Percentiles rank a stretch among this genome's conserved stretches.
These are phyloP conservation scores for Cutaneotrichosporon mucoides DNA, from an alignment of 1,284 basidiomycete genomes.

Conservation along the genomic window DNA sequence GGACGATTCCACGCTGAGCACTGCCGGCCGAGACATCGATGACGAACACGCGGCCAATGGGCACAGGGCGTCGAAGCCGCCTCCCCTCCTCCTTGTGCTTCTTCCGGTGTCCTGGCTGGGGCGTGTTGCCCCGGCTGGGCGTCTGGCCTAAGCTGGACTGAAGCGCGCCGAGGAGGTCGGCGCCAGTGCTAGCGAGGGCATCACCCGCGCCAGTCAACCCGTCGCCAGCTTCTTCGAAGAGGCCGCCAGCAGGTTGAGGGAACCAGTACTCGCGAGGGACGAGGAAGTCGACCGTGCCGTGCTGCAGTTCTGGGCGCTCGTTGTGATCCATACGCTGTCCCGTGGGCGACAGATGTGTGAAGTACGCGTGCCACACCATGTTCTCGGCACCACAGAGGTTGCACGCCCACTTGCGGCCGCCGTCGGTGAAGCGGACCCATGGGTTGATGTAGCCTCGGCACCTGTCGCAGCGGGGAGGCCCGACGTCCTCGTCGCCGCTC, in stretches of 20 bases:
- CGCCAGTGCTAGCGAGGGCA: conserved; percentile 39
- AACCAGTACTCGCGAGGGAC: conserved; percentile 89
- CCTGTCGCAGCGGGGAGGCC: conserved; percentile 78
- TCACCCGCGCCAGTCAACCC: conserved; percentile 53
- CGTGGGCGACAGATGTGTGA: conserved; percentile 76
- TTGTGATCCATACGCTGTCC: conserved; percentile 77
- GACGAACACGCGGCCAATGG: conserved; percentile 78
- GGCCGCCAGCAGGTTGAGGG: conserved; percentile 53
- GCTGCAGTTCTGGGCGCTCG: conserved; percentile 78
- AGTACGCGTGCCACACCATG: conserved; percentile 79
- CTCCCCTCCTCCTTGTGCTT: conserved; percentile 31
- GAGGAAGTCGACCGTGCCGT: conserved; percentile 87
- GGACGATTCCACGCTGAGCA: conserved; percentile 68
- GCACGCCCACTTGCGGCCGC: conserved; percentile 85
- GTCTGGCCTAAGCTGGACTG: conserved; percentile 39
- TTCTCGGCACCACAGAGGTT: conserved; percentile 84
- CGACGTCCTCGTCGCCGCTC: conserved; percentile 53
- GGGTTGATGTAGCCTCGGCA: conserved; percentile 94
- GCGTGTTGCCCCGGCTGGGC: conserved; percentile 43
- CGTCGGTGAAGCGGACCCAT: conserved; percentile 83
- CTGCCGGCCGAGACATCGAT: conserved; percentile 79
- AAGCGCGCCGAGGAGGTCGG: conserved; percentile 43
- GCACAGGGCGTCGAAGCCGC: conserved; percentile 57
- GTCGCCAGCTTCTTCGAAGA: conserved; percentile 54
- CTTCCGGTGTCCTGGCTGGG: conserved; percentile 34